phyloP scores from a whole-genome alignment of 495 filamentous ascomycete species.

The Echria macrotheca region DNA sequence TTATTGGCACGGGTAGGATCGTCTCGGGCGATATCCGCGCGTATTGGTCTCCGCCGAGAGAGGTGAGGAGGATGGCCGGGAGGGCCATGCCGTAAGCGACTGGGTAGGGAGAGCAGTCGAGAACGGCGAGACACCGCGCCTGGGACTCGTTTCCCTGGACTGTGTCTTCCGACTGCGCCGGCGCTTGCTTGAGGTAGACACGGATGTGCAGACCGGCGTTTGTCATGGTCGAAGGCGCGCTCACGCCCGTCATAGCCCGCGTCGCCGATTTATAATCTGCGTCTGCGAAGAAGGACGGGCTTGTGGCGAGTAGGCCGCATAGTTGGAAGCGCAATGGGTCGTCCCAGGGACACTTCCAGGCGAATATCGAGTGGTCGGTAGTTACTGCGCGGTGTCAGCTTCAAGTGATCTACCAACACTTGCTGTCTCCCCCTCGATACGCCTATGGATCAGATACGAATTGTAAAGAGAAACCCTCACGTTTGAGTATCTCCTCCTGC shows the following conservation, averaged over 20 bases:
- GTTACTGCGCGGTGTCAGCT: not conserved
- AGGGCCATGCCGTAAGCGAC: not conserved
- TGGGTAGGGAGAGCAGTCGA: not conserved
- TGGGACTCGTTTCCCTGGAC: not conserved
- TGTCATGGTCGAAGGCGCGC: not conserved
- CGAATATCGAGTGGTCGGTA: not conserved
- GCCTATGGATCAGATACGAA: not conserved
- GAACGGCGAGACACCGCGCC: not conserved
- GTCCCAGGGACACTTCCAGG: not conserved
- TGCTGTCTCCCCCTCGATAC: not conserved
- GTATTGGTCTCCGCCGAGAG: not conserved
- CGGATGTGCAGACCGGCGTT: not conserved
- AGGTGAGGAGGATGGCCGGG: not conserved
- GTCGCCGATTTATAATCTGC: not conserved
- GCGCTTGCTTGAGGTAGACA: not conserved
- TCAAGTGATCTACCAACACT: too few species aligned
- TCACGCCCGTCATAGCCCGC: not conserved
- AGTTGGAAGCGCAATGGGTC: conserved; percentile 1
- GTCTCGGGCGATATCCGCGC: not conserved
- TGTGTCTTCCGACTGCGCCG: not conserved
- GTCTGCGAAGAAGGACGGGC: not conserved
- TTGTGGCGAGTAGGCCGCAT: not conserved
- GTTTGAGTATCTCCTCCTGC: conserved; percentile 4
- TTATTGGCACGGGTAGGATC: not conserved
- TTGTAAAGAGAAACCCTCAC: not conserved